These are phyloP conservation scores for Candida ortonii DNA, from an alignment of 805 yeast species.

Conservation along the genomic window DNA sequence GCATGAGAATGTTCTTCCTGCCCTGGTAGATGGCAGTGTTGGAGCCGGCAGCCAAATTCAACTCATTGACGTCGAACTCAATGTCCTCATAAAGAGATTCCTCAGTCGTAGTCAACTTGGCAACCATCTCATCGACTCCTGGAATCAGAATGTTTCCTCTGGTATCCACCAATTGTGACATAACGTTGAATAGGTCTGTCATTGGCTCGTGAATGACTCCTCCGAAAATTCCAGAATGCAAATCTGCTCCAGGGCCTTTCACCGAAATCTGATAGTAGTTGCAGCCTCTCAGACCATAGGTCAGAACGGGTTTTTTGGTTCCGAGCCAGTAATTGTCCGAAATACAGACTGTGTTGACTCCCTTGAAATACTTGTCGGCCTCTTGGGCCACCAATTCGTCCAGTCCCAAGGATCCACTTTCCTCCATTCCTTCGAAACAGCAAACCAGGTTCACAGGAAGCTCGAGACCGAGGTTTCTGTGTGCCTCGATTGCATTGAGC, in stretches of 20 bases:
- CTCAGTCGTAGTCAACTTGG: constrained; percentile 84
- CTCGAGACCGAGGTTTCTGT: constrained; percentile 76
- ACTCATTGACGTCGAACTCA: constrained; percentile 79
- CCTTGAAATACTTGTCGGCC: constrained; percentile 76
- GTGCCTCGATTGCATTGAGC: constrained; percentile 92
- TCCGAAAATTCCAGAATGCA: constrained; percentile 97
- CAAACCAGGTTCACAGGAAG: constrained; percentile 90
- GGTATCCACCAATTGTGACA: constrained; percentile 74
- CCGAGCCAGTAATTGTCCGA: constrained; percentile 99
- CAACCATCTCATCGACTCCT: constrained; percentile 92
- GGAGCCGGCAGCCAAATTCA: constrained; percentile 87
- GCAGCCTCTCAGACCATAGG: constrained; percentile 97
- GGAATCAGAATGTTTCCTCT: constrained; percentile 83
- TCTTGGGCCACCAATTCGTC: constrained; percentile 80
- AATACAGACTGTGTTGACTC: constrained; percentile 91
- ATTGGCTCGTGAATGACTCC: constrained; percentile 97
- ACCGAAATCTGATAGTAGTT: constrained; percentile 83
- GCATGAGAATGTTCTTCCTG: constrained; percentile 87
- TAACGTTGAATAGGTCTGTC: constrained; percentile 81
- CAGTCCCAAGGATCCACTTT: constrained; percentile 90
- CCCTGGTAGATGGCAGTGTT: constrained; percentile 72
- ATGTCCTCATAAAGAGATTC: constrained; percentile 75
- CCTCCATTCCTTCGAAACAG: constrained; percentile 99
- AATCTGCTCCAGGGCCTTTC: constrained; percentile 93
- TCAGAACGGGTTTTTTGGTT: constrained; percentile 91